These are phyloP conservation scores for Punica granatum DNA, from an alignment of 345 rosid genomes.

Conservation along the genomic window DNA sequence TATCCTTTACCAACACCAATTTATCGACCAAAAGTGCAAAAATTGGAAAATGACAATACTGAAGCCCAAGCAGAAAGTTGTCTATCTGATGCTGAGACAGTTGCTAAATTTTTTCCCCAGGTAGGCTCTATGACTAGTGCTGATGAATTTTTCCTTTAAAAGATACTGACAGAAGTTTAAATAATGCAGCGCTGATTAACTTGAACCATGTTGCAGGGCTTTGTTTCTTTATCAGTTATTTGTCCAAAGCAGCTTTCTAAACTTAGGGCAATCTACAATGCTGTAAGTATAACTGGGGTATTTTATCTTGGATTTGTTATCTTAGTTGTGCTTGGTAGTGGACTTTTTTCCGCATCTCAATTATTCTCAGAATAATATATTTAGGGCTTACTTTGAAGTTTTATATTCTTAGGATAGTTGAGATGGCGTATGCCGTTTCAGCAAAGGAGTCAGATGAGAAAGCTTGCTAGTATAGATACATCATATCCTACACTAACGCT, in stretches of 20 bases:
- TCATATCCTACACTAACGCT: not conserved
- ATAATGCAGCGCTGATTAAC: constrained; percentile 14
- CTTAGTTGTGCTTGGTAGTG: not conserved
- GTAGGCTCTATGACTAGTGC: constrained; percentile 24
- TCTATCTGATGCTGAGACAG: constrained; percentile 80
- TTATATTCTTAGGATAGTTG: not conserved
- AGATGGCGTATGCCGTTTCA: not conserved
- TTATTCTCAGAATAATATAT: not conserved
- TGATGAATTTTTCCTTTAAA: constrained; percentile 8
- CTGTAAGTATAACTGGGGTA: constrained; percentile 41
- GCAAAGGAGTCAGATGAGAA: not conserved
- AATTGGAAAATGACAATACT: constrained; percentile 49
- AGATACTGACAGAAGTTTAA: not conserved
- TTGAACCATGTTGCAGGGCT: constrained; percentile 48
- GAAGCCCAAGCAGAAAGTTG: constrained; percentile 58
- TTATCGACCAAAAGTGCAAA: constrained; percentile 64
- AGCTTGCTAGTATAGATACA: not conserved
- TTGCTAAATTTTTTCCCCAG: constrained; percentile 71
- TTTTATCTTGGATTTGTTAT: not conserved
- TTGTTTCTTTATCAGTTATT: constrained; percentile 75
- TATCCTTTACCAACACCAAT: constrained; percentile 90
- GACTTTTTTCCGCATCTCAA: not conserved
- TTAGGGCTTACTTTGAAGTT: not conserved
- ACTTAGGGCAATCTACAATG: constrained; percentile 70
- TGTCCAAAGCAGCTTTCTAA: constrained; percentile 90